These are phyloP conservation scores for Amanita rimosa DNA, from an alignment of 768 basidiomycete genomes.

Conservation along the genomic window DNA sequence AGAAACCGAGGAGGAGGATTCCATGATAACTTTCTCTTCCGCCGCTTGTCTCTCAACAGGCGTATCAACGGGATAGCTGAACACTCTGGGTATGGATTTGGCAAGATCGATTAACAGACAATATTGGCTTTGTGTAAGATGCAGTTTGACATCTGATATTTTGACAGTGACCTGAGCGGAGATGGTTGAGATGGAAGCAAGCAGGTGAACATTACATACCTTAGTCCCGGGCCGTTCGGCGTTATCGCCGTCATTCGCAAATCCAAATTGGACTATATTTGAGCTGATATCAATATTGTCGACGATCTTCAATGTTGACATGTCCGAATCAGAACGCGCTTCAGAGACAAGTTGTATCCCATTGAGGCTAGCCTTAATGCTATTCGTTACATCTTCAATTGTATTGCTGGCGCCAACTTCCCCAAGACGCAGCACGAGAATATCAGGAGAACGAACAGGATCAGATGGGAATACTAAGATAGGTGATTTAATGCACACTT, in stretches of 20 bases:
- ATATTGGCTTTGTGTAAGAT: slow-evolving; percentile 82
- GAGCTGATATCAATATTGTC: slow-evolving; percentile 77
- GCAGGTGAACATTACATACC: slow-evolving; percentile 29
- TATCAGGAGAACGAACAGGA: slow-evolving; percentile 47
- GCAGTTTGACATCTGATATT: slow-evolving; percentile 76
- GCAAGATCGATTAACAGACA: slow-evolving; percentile 52
- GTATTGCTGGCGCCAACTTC: slow-evolving; percentile 78
- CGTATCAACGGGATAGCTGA: slow-evolving; percentile 20
- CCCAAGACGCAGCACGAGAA: slow-evolving; percentile 74
- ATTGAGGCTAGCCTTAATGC: slow-evolving; percentile 61
- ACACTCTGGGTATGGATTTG: slow-evolving; percentile 56
- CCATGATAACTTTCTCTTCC: neutral
- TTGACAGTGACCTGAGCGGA: slow-evolving; percentile 49
- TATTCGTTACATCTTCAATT: slow-evolving; percentile 46
- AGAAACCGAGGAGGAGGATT: slow-evolving; percentile 16
- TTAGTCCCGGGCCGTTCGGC: slow-evolving; percentile 58
- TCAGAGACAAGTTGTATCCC: slow-evolving; percentile 80
- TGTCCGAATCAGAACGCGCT: slow-evolving; percentile 34
- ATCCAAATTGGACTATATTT: slow-evolving; percentile 51
- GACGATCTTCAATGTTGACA: slow-evolving; percentile 70
- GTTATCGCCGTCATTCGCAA: slow-evolving; percentile 41
- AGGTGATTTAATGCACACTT: slow-evolving; percentile 83
- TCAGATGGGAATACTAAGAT: slow-evolving; percentile 82
- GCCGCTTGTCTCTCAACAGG: neutral
- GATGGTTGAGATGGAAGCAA: neutral